Evolutionary conservation across 106 monocot genomes (phyloP), one percentile per base, ranked within the genome.

Genomic region (Dendrobium huoshanense): DNA sequence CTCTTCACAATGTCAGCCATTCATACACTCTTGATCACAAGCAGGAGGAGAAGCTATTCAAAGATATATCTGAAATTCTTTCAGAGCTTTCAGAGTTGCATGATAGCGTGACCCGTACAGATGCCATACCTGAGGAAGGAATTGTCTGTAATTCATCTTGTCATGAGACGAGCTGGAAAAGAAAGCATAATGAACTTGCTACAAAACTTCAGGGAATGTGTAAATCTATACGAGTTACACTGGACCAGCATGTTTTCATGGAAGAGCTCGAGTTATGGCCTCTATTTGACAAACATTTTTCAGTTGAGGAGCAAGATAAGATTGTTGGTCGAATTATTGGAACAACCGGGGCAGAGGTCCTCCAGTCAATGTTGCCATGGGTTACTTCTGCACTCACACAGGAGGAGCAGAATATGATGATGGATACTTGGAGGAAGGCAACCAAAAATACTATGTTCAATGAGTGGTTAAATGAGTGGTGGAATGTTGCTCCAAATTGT

Each of bases 381-480:
- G 98, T 98, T 33, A 98, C 94, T 17, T 89, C 92, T 79, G 98
- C 87, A n/a, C 91, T 98, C 67, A 91, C 94, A 55, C 90, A 84
- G 77, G 92, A 98, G 59, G 98, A 98, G 81, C 98, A 98, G 83
- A 92, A 98, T 75, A 94, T 83, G 80, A 94, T 98, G 95, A 89
- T 98, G 86, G 98, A 98, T 37, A 98, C 98, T 75, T 95, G 94
- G 92, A 92, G 80, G 77, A 87, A 92, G 78, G 94, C 89, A 78
- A 92, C 98, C 22, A 98, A 95, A 82, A 98, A 98, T 72, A 98
- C 98, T 55, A 98, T 98, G 98, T 98, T 98, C 75, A 87, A 91
- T 88, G 98, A 98, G 75, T 98, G 98, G 98, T 84, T 98, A 83
- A 98, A 98, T 84, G 94, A 92, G 77, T 98, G 98, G 98, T 95